These are phyloP conservation scores for Coelastrella sp. DNA, from an alignment of 139 green algal genomes.

Conservation along the genomic window DNA sequence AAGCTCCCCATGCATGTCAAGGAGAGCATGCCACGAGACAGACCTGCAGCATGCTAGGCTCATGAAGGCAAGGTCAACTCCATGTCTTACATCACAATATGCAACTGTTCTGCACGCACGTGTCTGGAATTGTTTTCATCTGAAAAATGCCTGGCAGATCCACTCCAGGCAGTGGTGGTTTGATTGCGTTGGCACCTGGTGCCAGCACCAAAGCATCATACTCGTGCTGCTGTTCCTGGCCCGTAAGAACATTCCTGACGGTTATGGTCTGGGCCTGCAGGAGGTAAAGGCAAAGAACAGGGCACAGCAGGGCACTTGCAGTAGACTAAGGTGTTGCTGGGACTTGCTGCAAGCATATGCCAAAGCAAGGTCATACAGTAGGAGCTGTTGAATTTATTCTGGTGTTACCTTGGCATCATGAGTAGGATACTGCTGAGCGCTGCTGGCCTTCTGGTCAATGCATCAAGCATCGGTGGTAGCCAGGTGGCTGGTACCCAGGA, in stretches of 20 bases:
- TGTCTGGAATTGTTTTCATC: constrained; percentile 63
- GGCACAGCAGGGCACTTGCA: background rate
- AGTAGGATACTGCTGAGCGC: too few species aligned
- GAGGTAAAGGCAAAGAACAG: background rate
- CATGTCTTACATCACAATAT: background rate
- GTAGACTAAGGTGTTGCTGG: background rate
- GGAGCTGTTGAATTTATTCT: background rate
- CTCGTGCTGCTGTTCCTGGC: constrained; percentile 24
- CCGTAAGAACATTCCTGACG: constrained; percentile 21
- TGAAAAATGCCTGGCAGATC: constrained; percentile 68
- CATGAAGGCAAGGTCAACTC: too few species aligned
- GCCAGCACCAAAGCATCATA: constrained; percentile 68
- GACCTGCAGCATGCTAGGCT: too few species aligned
- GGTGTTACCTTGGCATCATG: background rate
- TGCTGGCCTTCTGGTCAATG: too few species aligned
- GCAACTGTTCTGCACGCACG: background rate
- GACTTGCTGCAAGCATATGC: background rate
- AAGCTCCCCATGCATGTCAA: too few species aligned
- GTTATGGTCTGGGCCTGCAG: constrained; percentile 40
- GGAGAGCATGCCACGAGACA: too few species aligned
- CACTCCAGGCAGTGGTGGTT: constrained; percentile 61
- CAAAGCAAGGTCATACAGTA: background rate
- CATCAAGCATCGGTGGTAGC: too few species aligned
- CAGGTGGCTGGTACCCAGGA: too few species aligned
- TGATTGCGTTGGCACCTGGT: constrained; percentile 54